Percentiles rank a stretch among this genome's conserved stretches.
Evolutionary conservation across 148 eudicot genomes (phyloP).

Genomic region (Dysphania ambrosioides): DNA sequence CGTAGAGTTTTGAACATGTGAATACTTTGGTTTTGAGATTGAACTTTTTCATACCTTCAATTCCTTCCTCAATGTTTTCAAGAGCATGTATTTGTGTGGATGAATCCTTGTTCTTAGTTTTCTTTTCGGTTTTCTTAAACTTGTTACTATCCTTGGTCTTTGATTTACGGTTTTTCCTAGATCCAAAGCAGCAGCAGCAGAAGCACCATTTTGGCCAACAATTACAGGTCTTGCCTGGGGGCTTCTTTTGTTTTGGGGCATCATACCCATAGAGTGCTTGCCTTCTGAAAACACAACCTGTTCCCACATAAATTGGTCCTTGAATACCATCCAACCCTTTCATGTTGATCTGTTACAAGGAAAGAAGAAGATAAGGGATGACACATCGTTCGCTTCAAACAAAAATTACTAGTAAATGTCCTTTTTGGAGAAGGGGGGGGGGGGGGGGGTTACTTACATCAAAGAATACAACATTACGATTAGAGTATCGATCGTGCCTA

Average conservation of each 20-base stretch:
- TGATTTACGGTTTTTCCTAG: constrained; percentile 53
- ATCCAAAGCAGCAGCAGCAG: constrained; percentile 50
- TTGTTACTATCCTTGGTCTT: constrained; percentile 51
- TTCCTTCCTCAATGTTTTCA: constrained; percentile 95
- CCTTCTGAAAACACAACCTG: constrained; percentile 87
- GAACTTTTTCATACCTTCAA: constrained; percentile 57
- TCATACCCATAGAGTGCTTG: constrained; percentile 88
- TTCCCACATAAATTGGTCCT: constrained; percentile 90
- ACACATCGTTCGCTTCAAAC: background rate
- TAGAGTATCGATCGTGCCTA: constrained; percentile 89
- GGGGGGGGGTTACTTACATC: constrained; percentile 57
- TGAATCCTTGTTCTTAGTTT: constrained; percentile 56
- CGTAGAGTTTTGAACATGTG: background rate
- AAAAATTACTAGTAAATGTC: background rate
- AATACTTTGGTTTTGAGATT: no score
- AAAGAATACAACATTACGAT: constrained; percentile 87
- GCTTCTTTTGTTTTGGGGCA: constrained; percentile 76
- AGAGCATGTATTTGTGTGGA: constrained; percentile 88
- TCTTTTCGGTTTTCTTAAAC: constrained; percentile 49
- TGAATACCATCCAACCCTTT: constrained; percentile 94
- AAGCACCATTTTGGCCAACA: constrained; percentile 88
- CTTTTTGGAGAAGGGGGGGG: background rate
- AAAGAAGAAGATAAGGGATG: background rate
- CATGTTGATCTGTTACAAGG: constrained; percentile 65
- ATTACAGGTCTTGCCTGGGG: constrained; percentile 76